phyloP scores from a whole-genome alignment of 768 basidiomycete genomes.

The Amanita rubescens region DNA sequence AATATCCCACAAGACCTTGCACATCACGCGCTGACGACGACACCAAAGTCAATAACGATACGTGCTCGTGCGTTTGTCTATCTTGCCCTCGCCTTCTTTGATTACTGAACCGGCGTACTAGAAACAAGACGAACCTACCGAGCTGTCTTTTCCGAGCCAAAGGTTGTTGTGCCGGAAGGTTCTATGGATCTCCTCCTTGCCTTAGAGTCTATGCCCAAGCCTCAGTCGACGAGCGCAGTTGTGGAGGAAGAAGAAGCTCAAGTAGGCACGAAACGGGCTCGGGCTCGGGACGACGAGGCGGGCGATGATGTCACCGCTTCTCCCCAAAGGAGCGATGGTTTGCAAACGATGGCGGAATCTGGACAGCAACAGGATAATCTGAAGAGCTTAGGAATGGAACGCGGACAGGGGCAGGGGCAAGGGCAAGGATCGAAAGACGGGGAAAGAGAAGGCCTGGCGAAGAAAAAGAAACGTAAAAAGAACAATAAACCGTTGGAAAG shows the following conservation, averaged over 20 bases:
- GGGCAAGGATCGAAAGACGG: background rate
- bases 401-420: background rate
- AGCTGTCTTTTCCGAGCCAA: conserved; percentile 72
- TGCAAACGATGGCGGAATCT: too few relatives aligned
- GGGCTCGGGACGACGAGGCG: too few relatives aligned
- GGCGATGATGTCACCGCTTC: too few relatives aligned
- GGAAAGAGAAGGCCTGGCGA: background rate
- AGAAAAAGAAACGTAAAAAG: conserved; percentile 7
- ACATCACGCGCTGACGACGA: conserved; percentile 51
- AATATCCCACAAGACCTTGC: conserved; percentile 64
- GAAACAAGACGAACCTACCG: conserved; percentile 80
- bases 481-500: conserved; percentile 4
- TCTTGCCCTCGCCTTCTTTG: background rate
- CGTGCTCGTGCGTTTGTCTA: conserved; percentile 57
- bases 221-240: background rate
- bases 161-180: conserved; percentile 44
- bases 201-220: background rate
- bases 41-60: conserved; percentile 59
- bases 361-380: background rate
- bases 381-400: background rate
- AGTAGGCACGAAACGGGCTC: background rate
- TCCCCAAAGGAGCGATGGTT: too few relatives aligned
- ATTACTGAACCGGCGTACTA: conserved; percentile 18
- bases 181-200: conserved; percentile 4
- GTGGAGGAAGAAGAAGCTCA: background rate